Base-by-base conservation (phyloP, 805 yeast genomes). In the Lachancea kluyveri region DNA sequence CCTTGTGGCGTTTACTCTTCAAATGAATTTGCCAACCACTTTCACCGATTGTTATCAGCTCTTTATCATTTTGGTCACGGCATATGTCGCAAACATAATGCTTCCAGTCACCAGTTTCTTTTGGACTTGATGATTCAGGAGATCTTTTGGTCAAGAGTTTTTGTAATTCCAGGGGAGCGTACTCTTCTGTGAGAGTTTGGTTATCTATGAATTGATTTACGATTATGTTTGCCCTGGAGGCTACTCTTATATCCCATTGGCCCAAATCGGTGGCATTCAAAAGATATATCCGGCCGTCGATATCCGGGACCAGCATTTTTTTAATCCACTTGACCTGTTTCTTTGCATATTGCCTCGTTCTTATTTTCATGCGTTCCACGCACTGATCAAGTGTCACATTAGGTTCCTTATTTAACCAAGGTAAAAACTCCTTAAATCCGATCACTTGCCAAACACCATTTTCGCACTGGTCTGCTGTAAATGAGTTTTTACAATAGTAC, bases 381-480 rank as follows among this genome's bases (percentile, higher is more conserved):
- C 90, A 75, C 3, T 59, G 62, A 4, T 51, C 51, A 31, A 70
- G 68, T 10, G 46, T 38, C 4, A 46, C 44, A 5, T 40, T 41
- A 0, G 41, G 36, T 0, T 46, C 53, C 6, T 52, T 25, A 19
- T 47, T 41, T 15, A 75, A 45, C 81, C 82, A 85, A 2, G 94
- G 90, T 21, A 84, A 50, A 50, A 86, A 86, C 49, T 86, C 95
- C 52, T 85, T 84, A 58, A 84, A 92, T 2, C 97, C 97, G 48
- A 90, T 84, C 2, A 84, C 95, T 59, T 92, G 97, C 87, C 87
- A 87, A 0, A 90, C 70, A 2, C 97, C 97, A 36, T 70, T 64
- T 33, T 81, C 80, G 35, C 74, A 59, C 7, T 80, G 75, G 14
- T 47, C 52, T 5, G 55, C 51, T 1, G 48, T 42, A 13, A 54